Percentiles rank a stretch among this genome's conserved stretches.
Conservation (phyloP, 1,139 yeast genomes). For the Debaryomyces udenii region DNA sequence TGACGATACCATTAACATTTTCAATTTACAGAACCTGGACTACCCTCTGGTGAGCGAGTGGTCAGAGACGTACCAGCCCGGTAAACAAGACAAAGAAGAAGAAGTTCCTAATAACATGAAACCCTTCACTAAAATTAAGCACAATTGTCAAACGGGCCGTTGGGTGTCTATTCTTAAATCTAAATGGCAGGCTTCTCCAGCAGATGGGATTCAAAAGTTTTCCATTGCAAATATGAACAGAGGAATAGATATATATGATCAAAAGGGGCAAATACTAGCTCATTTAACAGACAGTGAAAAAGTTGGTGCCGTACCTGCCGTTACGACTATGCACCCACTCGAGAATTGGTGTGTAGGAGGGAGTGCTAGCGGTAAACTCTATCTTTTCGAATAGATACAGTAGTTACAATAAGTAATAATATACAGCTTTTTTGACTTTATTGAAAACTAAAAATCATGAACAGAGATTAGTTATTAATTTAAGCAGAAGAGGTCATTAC, state of each 20-base stretch:
- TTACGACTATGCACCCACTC: constrained; percentile 76
- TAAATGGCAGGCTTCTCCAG: constrained; percentile 74
- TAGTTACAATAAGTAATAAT: constrained; percentile 7
- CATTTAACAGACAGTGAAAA: constrained; percentile 57
- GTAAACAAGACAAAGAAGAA: constrained; percentile 21
- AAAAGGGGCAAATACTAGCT: constrained; percentile 75
- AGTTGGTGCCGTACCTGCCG: constrained; percentile 93
- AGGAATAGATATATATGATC: constrained; percentile 77
- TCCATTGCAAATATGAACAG: constrained; percentile 93
- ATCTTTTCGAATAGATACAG: constrained; percentile 47
- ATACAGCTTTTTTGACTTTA: constrained; percentile 10
- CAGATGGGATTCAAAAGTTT: constrained; percentile 77
- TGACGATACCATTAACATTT: constrained; percentile 75
- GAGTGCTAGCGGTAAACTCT: constrained; percentile 90
- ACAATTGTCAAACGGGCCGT: constrained; percentile 93
- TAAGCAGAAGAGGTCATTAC: constrained; percentile 88
- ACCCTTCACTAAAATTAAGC: constrained; percentile 68
- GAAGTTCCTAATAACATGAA: constrained; percentile 38
- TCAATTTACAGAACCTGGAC: constrained; percentile 28
- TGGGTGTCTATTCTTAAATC: constrained; percentile 95
- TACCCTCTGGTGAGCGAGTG: constrained; percentile 31
- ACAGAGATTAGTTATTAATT: constrained; percentile 16
- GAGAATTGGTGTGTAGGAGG: constrained; percentile 93
- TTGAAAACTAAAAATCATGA: constrained; percentile 7
- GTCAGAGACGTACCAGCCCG: constrained; percentile 25